These are phyloP conservation scores for Hygrocybe punicea DNA, from an alignment of 768 basidiomycete genomes.

Conservation along the genomic window DNA sequence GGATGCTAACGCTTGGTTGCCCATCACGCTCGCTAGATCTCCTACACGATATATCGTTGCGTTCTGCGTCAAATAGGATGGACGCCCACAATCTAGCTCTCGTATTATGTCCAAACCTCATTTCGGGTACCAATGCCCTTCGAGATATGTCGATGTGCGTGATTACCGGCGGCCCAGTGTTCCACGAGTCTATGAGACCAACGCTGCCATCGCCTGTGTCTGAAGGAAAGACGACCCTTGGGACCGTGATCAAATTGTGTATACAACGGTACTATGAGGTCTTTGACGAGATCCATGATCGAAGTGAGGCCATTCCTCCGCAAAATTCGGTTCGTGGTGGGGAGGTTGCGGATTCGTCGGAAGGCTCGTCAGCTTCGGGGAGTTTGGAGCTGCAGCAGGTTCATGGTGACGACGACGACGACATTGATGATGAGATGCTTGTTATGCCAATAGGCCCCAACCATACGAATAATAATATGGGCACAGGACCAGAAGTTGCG, in stretches of 20 bases:
- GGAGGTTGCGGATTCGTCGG: conserved; percentile 19
- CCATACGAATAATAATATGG: conserved; percentile 15
- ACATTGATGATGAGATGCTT: conserved; percentile 71
- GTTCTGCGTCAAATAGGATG: conserved; percentile 69
- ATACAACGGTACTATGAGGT: conserved; percentile 82
- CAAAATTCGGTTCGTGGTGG: conserved; percentile 16
- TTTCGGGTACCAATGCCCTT: conserved; percentile 62
- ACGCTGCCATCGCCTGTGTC: conserved; percentile 17
- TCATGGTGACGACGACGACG: conserved; percentile 58
- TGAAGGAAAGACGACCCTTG: conserved; percentile 62
- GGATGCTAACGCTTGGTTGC: too few species aligned
- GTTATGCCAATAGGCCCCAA: conserved; percentile 64
- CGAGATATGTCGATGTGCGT: conserved; percentile 73
- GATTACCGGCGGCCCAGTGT: conserved; percentile 49
- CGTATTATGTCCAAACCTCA: conserved; percentile 76
- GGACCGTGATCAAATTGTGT: conserved; percentile 68
- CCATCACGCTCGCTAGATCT: conserved; percentile 55
- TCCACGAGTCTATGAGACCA: conserved; percentile 29
- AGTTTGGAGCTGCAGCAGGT: conserved; percentile 6
- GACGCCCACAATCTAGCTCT: conserved; percentile 79
- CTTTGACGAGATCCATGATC: conserved; percentile 78
- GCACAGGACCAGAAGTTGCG: conserved; percentile 7
- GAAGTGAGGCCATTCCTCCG: conserved; percentile 53
- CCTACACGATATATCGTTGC: conserved; percentile 73
- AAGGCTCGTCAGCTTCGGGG: conserved; percentile 19